phyloP scores from a whole-genome alignment of 495 filamentous ascomycete genomes.

The Clohesyomyces aquaticus region DNA sequence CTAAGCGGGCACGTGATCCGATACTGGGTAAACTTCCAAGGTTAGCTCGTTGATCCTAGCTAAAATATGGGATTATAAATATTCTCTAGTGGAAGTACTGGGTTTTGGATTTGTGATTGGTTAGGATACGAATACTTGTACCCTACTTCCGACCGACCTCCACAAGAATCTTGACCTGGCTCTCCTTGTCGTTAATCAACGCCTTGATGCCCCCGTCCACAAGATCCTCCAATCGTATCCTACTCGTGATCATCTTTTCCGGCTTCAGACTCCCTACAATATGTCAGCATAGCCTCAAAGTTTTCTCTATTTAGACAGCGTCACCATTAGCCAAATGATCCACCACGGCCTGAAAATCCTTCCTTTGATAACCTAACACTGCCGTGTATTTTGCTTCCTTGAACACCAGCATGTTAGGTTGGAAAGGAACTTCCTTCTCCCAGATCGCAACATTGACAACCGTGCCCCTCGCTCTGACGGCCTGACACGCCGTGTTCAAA shows the following conservation, averaged over 20 bases:
- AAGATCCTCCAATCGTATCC: slow-evolving; percentile 44
- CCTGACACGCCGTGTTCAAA: slow-evolving; percentile 26
- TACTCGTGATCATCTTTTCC: slow-evolving; percentile 44
- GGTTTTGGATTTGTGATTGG: too few species aligned
- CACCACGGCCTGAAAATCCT: slow-evolving; percentile 47
- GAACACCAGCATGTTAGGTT: slow-evolving; percentile 46
- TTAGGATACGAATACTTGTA: too few species aligned
- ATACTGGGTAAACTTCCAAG: too few species aligned
- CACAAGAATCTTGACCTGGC: slow-evolving; percentile 49
- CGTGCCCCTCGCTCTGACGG: slow-evolving; percentile 40
- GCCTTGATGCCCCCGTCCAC: slow-evolving; percentile 44
- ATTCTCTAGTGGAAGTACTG: too few species aligned
- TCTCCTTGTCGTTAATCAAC: slow-evolving; percentile 47
- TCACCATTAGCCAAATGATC: slow-evolving; percentile 32
- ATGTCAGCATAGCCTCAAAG: background rate
- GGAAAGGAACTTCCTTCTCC: slow-evolving; percentile 45
- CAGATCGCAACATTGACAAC: slow-evolving; percentile 47
- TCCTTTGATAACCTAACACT: slow-evolving; percentile 44
- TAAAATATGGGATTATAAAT: too few species aligned
- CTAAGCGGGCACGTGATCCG: too few species aligned
- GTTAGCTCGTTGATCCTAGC: too few species aligned
- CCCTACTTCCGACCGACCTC: slow-evolving; percentile 26
- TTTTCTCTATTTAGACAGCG: background rate
- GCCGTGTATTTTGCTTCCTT: slow-evolving; percentile 43
- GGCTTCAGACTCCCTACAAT: slow-evolving; percentile 41